A percentile compares a stretch with the other conserved stretches of the same genome.
phyloP scores from a whole-genome alignment of 768 basidiomycete species.

The Amanita muscaria region DNA sequence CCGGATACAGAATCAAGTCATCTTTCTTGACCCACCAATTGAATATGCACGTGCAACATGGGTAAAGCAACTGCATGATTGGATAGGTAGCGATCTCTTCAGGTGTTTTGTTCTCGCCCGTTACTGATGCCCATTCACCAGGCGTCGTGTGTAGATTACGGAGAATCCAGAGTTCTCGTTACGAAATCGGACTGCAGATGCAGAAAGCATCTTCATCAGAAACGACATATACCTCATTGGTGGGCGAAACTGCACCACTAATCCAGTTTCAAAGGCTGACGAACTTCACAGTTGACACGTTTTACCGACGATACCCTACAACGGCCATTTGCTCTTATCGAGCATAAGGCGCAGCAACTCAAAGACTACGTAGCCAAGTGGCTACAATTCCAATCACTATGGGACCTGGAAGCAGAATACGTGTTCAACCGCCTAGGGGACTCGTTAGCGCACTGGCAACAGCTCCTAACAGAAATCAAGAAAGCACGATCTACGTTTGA shows the following conservation, averaged over 20 bases:
- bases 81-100: slow-evolving; percentile 78
- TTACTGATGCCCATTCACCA: slow-evolving; percentile 16
- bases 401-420: slow-evolving; percentile 96
- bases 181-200: slow-evolving; percentile 95
- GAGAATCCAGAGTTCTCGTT: slow-evolving; percentile 89
- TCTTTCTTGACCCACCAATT: slow-evolving; percentile 96
- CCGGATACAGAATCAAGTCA: slow-evolving; percentile 97
- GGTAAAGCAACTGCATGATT: slow-evolving; percentile 84
- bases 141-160: slow-evolving; percentile 82
- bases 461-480: slow-evolving; percentile 93
- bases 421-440: slow-evolving; percentile 95
- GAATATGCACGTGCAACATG: slow-evolving; percentile 87
- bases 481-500: slow-evolving; percentile 95
- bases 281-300: slow-evolving; percentile 48
- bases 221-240: slow-evolving; percentile 76
- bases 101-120: too few species aligned
- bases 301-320: slow-evolving; percentile 69
- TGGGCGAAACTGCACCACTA: slow-evolving; percentile 26
- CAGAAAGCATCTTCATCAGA: slow-evolving; percentile 56
- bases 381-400: slow-evolving; percentile 97
- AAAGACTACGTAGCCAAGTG: slow-evolving; percentile 93
- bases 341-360: slow-evolving; percentile 79
- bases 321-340: slow-evolving; percentile 79
- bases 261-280: slow-evolving; percentile 9
- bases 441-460: slow-evolving; percentile 89